phyloP scores from a whole-genome alignment of 768 basidiomycete species.

The Brasilioporus rufonigricans region DNA sequence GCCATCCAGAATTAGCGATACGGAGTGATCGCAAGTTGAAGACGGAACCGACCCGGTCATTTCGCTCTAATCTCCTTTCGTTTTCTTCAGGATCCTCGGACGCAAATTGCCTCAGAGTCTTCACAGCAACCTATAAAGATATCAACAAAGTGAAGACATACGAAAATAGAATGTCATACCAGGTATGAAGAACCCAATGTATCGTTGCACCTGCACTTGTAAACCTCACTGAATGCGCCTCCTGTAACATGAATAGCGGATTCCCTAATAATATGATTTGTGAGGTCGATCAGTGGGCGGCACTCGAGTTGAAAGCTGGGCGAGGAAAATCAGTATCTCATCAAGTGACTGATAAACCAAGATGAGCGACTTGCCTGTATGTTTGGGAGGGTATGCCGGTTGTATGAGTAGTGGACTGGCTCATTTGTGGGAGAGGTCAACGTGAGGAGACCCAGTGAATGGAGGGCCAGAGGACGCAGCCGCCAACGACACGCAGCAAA shows the following conservation, averaged over 20 bases:
- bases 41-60: not conserved
- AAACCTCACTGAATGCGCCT: constrained; percentile 1
- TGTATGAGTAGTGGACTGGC: too few species aligned
- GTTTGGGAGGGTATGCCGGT: not conserved
- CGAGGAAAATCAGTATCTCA: too few species aligned
- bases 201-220: not conserved
- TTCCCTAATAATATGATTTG: not conserved
- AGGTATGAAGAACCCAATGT: not conserved
- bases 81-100: not conserved
- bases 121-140: not conserved
- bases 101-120: not conserved
- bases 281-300: constrained; percentile 3
- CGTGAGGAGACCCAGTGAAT: too few species aligned
- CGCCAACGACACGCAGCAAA: too few species aligned
- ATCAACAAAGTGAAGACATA: not conserved
- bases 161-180: not conserved
- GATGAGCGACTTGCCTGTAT: not conserved
- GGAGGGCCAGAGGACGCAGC: too few species aligned
- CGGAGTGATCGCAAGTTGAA: too few species aligned
- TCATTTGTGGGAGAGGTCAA: too few species aligned
- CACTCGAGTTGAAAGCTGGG: too few species aligned
- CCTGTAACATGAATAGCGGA: not conserved
- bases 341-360: not conserved
- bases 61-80: not conserved
- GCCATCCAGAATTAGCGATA: not conserved